Conservation (phyloP, 164 flowering plant species). For the Tetrastigma voinierianum region DNA sequence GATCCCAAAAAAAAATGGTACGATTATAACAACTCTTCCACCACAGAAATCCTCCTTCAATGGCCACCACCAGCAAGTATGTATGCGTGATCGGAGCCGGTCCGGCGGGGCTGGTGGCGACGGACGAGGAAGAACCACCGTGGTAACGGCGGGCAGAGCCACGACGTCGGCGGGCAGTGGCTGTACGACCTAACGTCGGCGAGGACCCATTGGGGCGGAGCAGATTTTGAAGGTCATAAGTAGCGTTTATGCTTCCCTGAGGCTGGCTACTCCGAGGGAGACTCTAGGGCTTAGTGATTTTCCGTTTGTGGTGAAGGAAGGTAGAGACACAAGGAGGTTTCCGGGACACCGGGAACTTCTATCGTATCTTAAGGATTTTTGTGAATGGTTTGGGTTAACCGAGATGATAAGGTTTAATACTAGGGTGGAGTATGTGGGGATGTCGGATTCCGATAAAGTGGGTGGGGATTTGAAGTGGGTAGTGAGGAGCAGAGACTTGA, state of each 20-base stretch:
- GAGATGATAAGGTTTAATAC: conserved; percentile 74
- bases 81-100: conserved; percentile 95
- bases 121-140: conserved; percentile 73
- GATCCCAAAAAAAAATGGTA: too few relatives aligned
- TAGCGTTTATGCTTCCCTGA: conserved; percentile 71
- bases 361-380: conserved; percentile 63
- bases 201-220: conserved; percentile 53
- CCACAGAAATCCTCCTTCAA: too few relatives aligned
- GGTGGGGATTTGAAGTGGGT: conserved; percentile 64
- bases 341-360: conserved; percentile 78
- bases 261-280: conserved; percentile 75
- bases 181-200: conserved; percentile 53
- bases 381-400: conserved; percentile 63
- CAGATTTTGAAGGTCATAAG: conserved; percentile 52
- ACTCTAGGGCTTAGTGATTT: conserved; percentile 86
- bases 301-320: conserved; percentile 65
- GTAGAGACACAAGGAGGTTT: conserved; percentile 76
- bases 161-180: conserved; percentile 94
- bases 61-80: conserved; percentile 18
- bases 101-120: conserved; percentile 80
- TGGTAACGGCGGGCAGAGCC: conserved; percentile 68
- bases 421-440: conserved; percentile 72
- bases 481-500: conserved; percentile 48
- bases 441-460: conserved; percentile 38
- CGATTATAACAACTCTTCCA: too few relatives aligned